phyloP scores from a whole-genome alignment of 257 asterid species.

The Nicotiana undulata region DNA sequence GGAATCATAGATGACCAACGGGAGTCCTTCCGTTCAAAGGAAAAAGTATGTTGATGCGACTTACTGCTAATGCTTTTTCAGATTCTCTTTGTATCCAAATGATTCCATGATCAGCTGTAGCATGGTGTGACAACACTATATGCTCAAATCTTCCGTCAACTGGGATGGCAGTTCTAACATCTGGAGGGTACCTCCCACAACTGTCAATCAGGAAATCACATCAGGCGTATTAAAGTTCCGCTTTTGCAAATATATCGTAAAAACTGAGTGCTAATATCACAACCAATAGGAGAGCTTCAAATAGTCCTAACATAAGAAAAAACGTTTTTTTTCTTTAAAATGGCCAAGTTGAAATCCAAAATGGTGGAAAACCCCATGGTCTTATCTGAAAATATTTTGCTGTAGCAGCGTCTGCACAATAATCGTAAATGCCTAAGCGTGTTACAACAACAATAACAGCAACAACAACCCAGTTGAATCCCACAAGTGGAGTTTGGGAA shows the following conservation, averaged over 20 bases:
- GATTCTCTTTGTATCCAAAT: slow-evolving; percentile 74
- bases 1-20: background rate
- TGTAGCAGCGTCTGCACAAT: background rate
- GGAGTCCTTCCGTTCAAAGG: background rate
- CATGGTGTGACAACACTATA: slow-evolving; percentile 82
- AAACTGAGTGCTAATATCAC: no score
- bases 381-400: background rate
- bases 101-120: slow-evolving; percentile 73
- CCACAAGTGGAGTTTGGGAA: no score
- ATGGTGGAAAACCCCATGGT: background rate
- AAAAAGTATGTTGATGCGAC: slow-evolving; percentile 12
- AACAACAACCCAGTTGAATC: no score
- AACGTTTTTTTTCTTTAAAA: background rate
- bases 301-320: no score
- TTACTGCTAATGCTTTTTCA: slow-evolving; percentile 63
- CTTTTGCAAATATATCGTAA: slow-evolving; percentile 12
- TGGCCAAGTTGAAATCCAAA: background rate
- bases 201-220: slow-evolving; percentile 23
- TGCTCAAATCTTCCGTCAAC: slow-evolving; percentile 98
- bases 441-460: no score
- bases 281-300: no score
- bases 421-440: background rate
- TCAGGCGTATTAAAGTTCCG: background rate
- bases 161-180: slow-evolving; percentile 88
- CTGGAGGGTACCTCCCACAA: slow-evolving; percentile 89